A percentile compares a stretch with the other conserved stretches of the same genome.
phyloP scores from a whole-genome alignment of 306 rosid genomes.

The Prosopis cineraria region DNA sequence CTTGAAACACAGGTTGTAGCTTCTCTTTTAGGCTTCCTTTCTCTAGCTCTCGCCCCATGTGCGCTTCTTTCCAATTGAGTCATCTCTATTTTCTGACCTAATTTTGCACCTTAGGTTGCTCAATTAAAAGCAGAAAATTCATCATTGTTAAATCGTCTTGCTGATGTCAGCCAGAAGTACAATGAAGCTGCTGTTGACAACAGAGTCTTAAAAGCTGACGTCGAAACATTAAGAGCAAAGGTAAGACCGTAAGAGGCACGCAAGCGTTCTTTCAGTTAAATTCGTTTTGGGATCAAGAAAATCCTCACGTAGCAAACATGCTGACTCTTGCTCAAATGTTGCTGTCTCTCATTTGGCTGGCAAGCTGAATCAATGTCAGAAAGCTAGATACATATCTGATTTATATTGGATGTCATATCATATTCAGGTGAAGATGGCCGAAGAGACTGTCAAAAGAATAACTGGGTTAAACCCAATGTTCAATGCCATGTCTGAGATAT shows the following conservation, averaged over 20 bases:
- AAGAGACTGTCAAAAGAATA: constrained; percentile 79
- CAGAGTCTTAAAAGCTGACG: constrained; percentile 87
- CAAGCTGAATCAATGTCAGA: constrained; percentile 26
- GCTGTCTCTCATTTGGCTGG: constrained; percentile 24
- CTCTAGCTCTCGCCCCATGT: neutral
- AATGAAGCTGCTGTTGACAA: constrained; percentile 85
- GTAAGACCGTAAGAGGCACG: constrained; percentile 46
- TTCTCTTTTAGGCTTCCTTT: constrained; percentile 4
- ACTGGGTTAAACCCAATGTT: constrained; percentile 71
- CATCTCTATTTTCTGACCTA: constrained; percentile 33
- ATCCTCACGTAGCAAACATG: neutral
- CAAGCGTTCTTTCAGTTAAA: neutral
- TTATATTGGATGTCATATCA: neutral
- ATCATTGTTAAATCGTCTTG: constrained; percentile 69
- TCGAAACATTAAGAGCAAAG: constrained; percentile 95
- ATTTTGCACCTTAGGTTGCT: constrained; percentile 59
- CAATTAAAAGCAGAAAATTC: constrained; percentile 88
- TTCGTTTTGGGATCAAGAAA: neutral
- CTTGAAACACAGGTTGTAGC: constrained; percentile 76
- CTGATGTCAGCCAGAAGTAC: constrained; percentile 73
- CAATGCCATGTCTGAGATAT: constrained; percentile 57
- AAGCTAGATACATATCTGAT: neutral
- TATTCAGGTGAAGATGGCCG: constrained; percentile 86
- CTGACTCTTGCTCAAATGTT: constrained; percentile 15
- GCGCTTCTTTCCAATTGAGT: constrained; percentile 7